Evolutionary conservation across 2,329 filamentous ascomycete genomes (phyloP).

Genomic region (Pseudogymnoascus sp.): DNA sequence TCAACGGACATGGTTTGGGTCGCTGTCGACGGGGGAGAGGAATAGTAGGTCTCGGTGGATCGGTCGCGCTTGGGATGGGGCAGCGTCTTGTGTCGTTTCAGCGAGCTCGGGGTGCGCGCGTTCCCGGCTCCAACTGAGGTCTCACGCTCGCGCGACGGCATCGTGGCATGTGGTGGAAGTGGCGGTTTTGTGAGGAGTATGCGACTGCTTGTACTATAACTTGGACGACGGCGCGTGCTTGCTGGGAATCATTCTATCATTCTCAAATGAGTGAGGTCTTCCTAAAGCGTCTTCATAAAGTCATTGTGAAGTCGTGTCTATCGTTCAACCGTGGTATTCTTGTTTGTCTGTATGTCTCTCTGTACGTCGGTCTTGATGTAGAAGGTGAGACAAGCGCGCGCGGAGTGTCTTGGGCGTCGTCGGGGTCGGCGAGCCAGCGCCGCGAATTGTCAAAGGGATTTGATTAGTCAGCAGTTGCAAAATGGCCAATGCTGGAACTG

Average conservation of each 20-base stretch:
- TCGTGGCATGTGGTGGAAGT: slow-evolving; percentile 1
- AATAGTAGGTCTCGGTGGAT: slow-evolving; percentile 16
- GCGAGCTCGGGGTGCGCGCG: neutral
- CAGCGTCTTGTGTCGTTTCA: slow-evolving; percentile 29
- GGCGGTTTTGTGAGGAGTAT: neutral
- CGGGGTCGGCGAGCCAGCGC: slow-evolving; percentile 2
- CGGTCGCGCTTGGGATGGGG: slow-evolving; percentile 27
- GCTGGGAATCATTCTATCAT: slow-evolving; percentile 2
- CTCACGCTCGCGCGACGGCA: slow-evolving; percentile 11
- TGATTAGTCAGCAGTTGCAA: neutral
- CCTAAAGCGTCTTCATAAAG: slow-evolving; percentile 9
- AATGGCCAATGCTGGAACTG: neutral
- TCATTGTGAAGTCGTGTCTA: slow-evolving; percentile 8
- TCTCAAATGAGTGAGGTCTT: slow-evolving; percentile 8
- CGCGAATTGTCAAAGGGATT: neutral
- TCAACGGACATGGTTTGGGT: slow-evolving; percentile 23
- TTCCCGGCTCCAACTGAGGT: neutral
- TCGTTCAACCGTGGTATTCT: slow-evolving; percentile 3
- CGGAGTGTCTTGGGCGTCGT: neutral
- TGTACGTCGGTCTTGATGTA: slow-evolving; percentile 8
- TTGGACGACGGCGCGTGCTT: slow-evolving; percentile 2
- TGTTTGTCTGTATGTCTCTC: slow-evolving; percentile 8
- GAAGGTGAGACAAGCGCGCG: slow-evolving; percentile 9
- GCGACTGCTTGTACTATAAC: neutral
- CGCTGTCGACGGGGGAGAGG: slow-evolving; percentile 19